phyloP scores from a whole-genome alignment of 2,329 filamentous ascomycete species.

The Talaromyces sp. region DNA sequence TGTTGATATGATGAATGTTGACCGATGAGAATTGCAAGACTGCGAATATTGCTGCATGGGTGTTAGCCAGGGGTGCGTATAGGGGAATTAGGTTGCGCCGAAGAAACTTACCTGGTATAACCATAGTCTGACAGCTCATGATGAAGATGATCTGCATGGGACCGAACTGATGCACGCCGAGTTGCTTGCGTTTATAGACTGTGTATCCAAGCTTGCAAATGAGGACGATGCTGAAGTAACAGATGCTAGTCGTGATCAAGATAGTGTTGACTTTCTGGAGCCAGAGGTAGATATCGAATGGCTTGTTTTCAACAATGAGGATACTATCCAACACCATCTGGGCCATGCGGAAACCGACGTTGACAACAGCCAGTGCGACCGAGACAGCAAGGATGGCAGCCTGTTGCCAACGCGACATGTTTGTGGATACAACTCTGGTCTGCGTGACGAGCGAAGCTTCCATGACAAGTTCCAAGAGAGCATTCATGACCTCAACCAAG shows the following conservation, averaged over 20 bases:
- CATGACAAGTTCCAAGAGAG: slow-evolving; percentile 52
- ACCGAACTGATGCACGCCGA: slow-evolving; percentile 58
- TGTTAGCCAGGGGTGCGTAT: slow-evolving; percentile 18
- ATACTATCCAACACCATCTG: slow-evolving; percentile 47
- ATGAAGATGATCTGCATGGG: slow-evolving; percentile 63
- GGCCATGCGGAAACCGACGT: slow-evolving; percentile 51
- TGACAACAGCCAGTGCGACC: slow-evolving; percentile 45
- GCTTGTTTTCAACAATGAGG: slow-evolving; percentile 30
- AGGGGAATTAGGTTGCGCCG: slow-evolving; percentile 8
- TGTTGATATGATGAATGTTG: slow-evolving; percentile 49
- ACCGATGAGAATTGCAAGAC: slow-evolving; percentile 50
- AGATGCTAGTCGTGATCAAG: slow-evolving; percentile 52
- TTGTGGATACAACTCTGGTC: slow-evolving; percentile 57
- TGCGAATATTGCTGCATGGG: slow-evolving; percentile 54
- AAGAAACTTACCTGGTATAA: slow-evolving; percentile 54
- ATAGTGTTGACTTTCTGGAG: slow-evolving; percentile 47
- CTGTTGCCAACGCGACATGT: slow-evolving; percentile 41
- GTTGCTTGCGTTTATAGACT: slow-evolving; percentile 49
- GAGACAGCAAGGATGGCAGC: slow-evolving; percentile 46
- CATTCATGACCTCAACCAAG: slow-evolving; percentile 44
- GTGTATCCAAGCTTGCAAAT: slow-evolving; percentile 56
- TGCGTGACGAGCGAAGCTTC: slow-evolving; percentile 59
- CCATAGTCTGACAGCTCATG: slow-evolving; percentile 62
- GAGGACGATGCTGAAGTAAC: slow-evolving; percentile 60
- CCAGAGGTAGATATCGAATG: slow-evolving; percentile 31